Conservation (phyloP, 495 filamentous ascomycete species). For the Lophium mytilinum region DNA sequence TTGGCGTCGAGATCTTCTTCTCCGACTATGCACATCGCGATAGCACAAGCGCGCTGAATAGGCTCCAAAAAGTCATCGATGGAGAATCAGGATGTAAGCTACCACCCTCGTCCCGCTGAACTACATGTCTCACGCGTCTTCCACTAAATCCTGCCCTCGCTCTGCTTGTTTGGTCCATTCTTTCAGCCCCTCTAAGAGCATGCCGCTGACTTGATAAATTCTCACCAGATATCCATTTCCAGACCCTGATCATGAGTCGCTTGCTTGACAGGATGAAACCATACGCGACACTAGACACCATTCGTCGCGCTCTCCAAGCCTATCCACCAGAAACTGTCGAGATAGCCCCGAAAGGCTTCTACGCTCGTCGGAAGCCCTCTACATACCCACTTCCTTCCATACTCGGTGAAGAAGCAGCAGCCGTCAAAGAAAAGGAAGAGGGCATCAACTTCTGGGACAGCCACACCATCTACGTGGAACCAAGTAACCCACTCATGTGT, state of each 20-base stretch:
- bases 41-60: constrained; percentile 28
- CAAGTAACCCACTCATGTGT: constrained; percentile 7
- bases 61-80: constrained; percentile 26
- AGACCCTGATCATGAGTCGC: constrained; percentile 30
- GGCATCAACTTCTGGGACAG: constrained; percentile 19
- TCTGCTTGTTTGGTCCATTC: background rate
- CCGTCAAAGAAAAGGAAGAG: constrained; percentile 7
- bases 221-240: constrained; percentile 33
- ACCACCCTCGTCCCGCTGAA: background rate
- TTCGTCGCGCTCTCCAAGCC: constrained; percentile 23
- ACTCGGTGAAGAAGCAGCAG: constrained; percentile 5
- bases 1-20: constrained; percentile 33
- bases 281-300: constrained; percentile 24
- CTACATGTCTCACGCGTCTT: background rate
- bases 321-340: background rate
- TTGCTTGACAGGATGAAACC: constrained; percentile 29
- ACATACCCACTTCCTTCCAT: constrained; percentile 13
- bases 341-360: constrained; percentile 27
- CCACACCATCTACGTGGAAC: constrained; percentile 23
- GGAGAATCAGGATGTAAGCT: constrained; percentile 31
- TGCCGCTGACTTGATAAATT: background rate
- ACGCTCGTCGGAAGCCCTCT: constrained; percentile 22
- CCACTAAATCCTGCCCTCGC: background rate
- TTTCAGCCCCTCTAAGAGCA: background rate
- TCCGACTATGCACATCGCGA: constrained; percentile 29